A percentile compares a stretch with the other conserved stretches of the same genome.
These are phyloP conservation scores for Gracilaria domingensis DNA, from an alignment of 23 red algal genomes.

Conservation along the genomic window DNA sequence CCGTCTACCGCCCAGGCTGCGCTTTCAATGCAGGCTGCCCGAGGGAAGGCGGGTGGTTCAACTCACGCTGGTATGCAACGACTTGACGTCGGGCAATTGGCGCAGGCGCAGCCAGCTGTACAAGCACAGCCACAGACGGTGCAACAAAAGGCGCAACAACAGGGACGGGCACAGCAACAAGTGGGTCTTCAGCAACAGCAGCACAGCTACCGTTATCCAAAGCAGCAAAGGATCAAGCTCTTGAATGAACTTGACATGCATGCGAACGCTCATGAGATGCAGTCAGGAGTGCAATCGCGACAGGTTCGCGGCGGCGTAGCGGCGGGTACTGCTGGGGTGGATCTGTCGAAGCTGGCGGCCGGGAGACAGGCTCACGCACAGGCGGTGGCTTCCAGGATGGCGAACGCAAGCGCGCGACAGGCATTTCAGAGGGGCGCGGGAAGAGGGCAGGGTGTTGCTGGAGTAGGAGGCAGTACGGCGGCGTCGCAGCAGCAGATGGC, in stretches of 20 bases:
- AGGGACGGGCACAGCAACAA: not conserved
- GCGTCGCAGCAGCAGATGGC: conserved; percentile 4
- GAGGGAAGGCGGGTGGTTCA: not conserved
- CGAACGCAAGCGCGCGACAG: no score
- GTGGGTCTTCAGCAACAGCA: not conserved
- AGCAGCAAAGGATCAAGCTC: not conserved
- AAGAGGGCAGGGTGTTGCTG: not conserved
- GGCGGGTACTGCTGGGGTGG: no score
- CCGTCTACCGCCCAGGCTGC: not conserved
- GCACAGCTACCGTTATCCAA: not conserved
- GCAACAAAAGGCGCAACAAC: conserved; percentile 11
- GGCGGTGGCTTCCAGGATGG: no score
- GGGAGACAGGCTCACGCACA: no score
- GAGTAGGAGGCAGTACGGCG: not conserved
- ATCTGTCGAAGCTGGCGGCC: no score
- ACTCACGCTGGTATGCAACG: not conserved
- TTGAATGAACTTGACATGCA: not conserved
- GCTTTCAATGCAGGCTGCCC: not conserved
- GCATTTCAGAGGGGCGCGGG: not conserved
- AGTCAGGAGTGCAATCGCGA: no score
- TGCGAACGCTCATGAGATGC: conserved; percentile 1
- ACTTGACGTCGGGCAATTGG: no score
- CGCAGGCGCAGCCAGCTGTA: not conserved
- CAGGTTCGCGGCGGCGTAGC: no score
- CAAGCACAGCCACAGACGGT: not conserved